phyloP scores from a whole-genome alignment of 2,329 filamentous ascomycete genomes.

The Ophiosphaerella herpotricha region DNA sequence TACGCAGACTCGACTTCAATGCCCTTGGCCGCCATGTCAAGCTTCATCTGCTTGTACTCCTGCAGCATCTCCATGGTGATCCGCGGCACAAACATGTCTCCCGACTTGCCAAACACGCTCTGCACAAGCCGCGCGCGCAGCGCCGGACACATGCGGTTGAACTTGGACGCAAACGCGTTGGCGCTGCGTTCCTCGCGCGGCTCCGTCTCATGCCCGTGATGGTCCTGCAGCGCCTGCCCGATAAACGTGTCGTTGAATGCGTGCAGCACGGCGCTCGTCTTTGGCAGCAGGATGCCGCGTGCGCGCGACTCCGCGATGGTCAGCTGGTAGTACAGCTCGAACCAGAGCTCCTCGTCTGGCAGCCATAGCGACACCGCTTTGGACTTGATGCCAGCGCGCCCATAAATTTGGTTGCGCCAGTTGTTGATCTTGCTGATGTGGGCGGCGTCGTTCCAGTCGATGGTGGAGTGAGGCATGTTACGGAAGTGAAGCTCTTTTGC shows the following conservation, averaged over 20 bases:
- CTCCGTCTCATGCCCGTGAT: not conserved
- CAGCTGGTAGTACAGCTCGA: slow-evolving; percentile 25
- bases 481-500: slow-evolving; percentile 22
- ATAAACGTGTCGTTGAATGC: slow-evolving; percentile 24
- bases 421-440: slow-evolving; percentile 29
- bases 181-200: slow-evolving; percentile 4
- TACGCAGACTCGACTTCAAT: slow-evolving; percentile 2
- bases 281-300: slow-evolving; percentile 14
- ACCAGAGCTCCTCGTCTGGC: slow-evolving; percentile 19
- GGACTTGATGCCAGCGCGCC: slow-evolving; percentile 22
- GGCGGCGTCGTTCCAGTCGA: slow-evolving; percentile 21
- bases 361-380: slow-evolving; percentile 20
- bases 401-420: slow-evolving; percentile 31
- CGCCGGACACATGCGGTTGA: slow-evolving; percentile 12
- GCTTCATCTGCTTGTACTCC: slow-evolving; percentile 11
- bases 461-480: slow-evolving; percentile 15
- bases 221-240: slow-evolving; percentile 5
- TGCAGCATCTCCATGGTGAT: slow-evolving; percentile 15
- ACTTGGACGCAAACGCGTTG: slow-evolving; percentile 22
- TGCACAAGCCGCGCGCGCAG: slow-evolving; percentile 5
- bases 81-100: slow-evolving; percentile 11
- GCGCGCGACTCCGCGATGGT: slow-evolving; percentile 14
- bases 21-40: slow-evolving; percentile 1
- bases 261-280: slow-evolving; percentile 1
- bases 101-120: slow-evolving; percentile 7